Base-by-base conservation (phyloP, 148 eudicot genomes). In the Oxyria digyna region DNA sequence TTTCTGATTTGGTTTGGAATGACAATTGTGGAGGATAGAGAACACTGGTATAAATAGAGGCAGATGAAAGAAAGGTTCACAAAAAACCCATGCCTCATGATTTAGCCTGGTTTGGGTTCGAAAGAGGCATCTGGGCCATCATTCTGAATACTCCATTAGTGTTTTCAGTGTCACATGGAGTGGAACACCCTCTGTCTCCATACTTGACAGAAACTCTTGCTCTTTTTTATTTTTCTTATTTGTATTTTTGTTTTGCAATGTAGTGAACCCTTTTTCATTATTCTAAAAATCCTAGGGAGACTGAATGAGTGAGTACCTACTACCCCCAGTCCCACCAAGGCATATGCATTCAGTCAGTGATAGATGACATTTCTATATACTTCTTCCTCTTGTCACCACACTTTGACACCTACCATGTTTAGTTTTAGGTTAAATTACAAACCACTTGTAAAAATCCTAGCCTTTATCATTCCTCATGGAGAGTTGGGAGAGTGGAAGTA, bases 81-180 rank as follows among this genome's bases (percentile, higher is more conserved):
- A 55, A 55, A n/a, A 59, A 29, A 14, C 38, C 65, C 65, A 59
- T 59, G 65, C 65, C 35, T 59, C 38, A 59, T 59, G 37, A 14
- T 59, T 13, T 59, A 27, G 17, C 64, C 64, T 12, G 35, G 2
- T 27, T 57, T 27, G 62, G 29, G 62, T 21, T 24, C 24, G 31
- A 24, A 23, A 52, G 15, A 52, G 29, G 32, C 62, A 52, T 8
- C 29, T 57, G 35, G 41, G 41, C 64, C 64, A 57, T 29, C 37
- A 57, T 27, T 8, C 64, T 57, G 35, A 57, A 27, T 29, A 29
- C 64, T 29, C 37, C 33, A 29, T 27, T 29, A 13, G 20, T 27
- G 65, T 31, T 59, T 59, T 59, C 65, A 59, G 18, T 59, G n/a
- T 27, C 65, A 59, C 65, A 59, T 59, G 65, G 65, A 59, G 65